phyloP scores from a whole-genome alignment of 495 filamentous ascomycete genomes.

The Lophiotrema nucula region DNA sequence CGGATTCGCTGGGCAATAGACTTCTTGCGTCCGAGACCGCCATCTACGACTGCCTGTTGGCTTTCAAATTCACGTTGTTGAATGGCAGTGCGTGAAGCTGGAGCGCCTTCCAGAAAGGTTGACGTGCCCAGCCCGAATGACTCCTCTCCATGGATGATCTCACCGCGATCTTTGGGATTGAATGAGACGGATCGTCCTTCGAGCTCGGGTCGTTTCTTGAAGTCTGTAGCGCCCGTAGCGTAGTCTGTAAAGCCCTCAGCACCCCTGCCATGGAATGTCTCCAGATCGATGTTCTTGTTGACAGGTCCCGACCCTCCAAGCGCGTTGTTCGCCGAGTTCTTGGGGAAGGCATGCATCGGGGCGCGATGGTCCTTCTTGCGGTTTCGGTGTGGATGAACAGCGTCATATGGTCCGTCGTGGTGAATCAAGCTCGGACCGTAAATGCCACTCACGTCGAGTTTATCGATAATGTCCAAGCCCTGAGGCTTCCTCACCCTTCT shows the following conservation, averaged over 20 bases:
- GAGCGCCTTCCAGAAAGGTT: constrained; percentile 93
- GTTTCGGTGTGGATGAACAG: constrained; percentile 94
- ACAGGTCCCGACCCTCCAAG: constrained; percentile 85
- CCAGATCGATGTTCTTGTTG: constrained; percentile 77
- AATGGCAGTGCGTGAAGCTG: constrained; percentile 80
- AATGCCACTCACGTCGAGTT: constrained; percentile 94
- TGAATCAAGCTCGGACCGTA: constrained; percentile 96
- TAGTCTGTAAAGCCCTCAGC: constrained; percentile 86
- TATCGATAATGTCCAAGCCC: constrained; percentile 90
- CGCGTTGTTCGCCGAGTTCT: constrained; percentile 85
- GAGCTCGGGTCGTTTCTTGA: constrained; percentile 38
- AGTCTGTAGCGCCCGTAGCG: constrained; percentile 43
- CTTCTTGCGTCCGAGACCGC: constrained; percentile 84
- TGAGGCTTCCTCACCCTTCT: constrained; percentile 54
- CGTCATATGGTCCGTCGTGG: constrained; percentile 97
- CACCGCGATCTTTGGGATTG: constrained; percentile 58
- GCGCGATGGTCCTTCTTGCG: constrained; percentile 76
- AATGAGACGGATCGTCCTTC: constrained; percentile 48
- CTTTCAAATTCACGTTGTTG: constrained; percentile 70
- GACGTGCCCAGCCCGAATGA: constrained; percentile 85
- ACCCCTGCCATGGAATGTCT: constrained; percentile 74
- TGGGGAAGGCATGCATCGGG: constrained; percentile 95
- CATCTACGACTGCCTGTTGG: constrained; percentile 41
- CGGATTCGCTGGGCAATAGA: constrained; percentile 71
- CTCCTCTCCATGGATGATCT: constrained; percentile 79